Percentiles rank a stretch among this genome's conserved stretches.
Evolutionary conservation across 1,284 basidiomycete species (phyloP).

Genomic region (Ceratobasidium theobromae): DNA sequence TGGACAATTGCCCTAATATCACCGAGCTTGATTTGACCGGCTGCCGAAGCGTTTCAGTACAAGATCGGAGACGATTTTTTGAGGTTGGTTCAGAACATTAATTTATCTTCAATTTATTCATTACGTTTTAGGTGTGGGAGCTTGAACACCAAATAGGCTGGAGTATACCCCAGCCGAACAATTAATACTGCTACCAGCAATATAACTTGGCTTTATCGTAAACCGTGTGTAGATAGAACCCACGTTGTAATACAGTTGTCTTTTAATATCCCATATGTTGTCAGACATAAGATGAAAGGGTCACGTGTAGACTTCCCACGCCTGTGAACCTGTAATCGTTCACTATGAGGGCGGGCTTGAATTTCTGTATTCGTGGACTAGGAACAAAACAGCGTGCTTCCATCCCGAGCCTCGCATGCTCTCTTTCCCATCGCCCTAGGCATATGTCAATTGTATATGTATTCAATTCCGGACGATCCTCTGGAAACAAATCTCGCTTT

Average conservation of each 20-base stretch:
- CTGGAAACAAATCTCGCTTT: conserved; percentile 15
- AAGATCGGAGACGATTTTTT: conserved; percentile 65
- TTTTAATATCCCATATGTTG: too few species aligned
- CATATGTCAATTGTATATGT: background rate
- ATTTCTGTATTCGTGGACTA: background rate
- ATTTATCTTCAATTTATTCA: background rate
- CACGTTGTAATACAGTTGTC: too few species aligned
- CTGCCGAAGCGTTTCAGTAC: conserved; percentile 61
- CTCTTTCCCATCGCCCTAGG: background rate
- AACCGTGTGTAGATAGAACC: too few species aligned
- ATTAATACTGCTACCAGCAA: too few species aligned
- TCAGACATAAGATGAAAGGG: too few species aligned
- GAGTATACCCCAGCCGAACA: too few species aligned
- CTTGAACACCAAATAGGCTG: background rate
- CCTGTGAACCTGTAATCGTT: background rate
- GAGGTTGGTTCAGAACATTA: conserved; percentile 46
- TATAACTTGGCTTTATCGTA: too few species aligned
- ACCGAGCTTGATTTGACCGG: conserved; percentile 61
- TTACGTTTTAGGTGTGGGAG: conserved; percentile 18
- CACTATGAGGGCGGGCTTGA: conserved; percentile 1
- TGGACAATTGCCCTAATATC: conserved; percentile 58
- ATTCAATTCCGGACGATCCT: background rate
- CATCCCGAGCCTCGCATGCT: background rate
- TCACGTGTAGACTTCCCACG: background rate
- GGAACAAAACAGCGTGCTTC: background rate